Base-by-base conservation (phyloP, 2,329 filamentous ascomycete genomes). In the Colletotrichum sansevieriae region DNA sequence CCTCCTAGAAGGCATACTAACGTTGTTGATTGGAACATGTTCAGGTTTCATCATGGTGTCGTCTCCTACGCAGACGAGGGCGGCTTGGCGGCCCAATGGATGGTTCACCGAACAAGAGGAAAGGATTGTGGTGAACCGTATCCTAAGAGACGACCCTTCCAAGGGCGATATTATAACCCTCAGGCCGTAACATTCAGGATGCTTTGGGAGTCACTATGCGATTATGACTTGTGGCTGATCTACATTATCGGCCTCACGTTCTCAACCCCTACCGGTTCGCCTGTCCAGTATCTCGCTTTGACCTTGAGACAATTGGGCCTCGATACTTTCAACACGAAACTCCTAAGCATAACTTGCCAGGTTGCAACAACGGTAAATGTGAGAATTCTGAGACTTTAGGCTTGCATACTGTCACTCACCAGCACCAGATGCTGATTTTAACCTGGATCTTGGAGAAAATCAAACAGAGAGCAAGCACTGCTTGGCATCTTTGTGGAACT, bases 91-190 rank as follows among this genome's bases (percentile, higher is more conserved):
- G 25, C 82, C 82, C 15, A 80, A 84, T 20, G 86, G 86, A 0
- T 89, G 86, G 83, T 89, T 88, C 74, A 85, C 76, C 3, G 83
- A 87, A 59, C 80, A 81, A 3, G 87, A 88, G 71, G 85, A 89
- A 70, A 82, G 82, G 70, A 88, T 89, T 61, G 82, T 88, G 59
- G 84, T 89, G 20, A 88, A 87, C 71, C 78, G 86, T 1, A 79
- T 85, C 15, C 76, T 81, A 2, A 82, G 87, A 3, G 87, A 90
- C 60, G 87, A 88, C 64, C 86, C 86, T 18, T 18, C 18, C 18
- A 18, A 18, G 18, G 18, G 18, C 18, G 18, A 18, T 18, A 18
- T 18, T 83, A 86, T 72, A 87, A 87, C 68, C 82, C 85, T 8
- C 80, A 87, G 73, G 81, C 82, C 0, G 80, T 88, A 22, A 85